phyloP scores from a whole-genome alignment of 2,329 filamentous ascomycete species.

The Venturia aucupariae region DNA sequence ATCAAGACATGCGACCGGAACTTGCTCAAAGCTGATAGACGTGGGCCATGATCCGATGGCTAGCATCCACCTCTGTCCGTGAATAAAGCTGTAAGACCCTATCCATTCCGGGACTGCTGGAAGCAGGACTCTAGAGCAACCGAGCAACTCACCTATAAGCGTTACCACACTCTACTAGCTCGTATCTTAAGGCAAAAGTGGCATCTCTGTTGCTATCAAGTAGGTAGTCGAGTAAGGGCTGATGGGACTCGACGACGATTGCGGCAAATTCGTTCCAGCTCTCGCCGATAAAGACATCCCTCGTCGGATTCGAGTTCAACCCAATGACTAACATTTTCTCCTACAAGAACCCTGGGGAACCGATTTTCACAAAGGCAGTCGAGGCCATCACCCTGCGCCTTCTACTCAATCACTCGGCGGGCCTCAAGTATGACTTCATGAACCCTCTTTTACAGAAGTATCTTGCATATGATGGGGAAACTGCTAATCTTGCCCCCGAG shows the following conservation, averaged over 20 bases:
- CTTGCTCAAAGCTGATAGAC: background rate
- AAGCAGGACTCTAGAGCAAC: background rate
- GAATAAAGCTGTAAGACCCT: too few relatives aligned
- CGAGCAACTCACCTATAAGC: background rate
- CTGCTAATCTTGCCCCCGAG: slow-evolving; percentile 25
- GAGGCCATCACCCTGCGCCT: slow-evolving; percentile 20
- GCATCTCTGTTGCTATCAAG: slow-evolving; percentile 10
- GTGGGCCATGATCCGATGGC: too few relatives aligned
- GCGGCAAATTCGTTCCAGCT: slow-evolving; percentile 13
- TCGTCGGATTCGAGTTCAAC: background rate
- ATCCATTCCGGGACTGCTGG: background rate
- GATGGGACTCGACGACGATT: slow-evolving; percentile 7
- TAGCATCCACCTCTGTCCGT: too few relatives aligned
- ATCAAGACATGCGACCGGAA: background rate
- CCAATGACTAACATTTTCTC: background rate
- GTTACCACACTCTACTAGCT: slow-evolving; percentile 15
- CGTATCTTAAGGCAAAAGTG: slow-evolving; percentile 9
- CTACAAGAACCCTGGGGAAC: background rate
- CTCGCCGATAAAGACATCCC: background rate
- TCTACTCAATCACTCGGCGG: slow-evolving; percentile 43
- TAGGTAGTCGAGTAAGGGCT: slow-evolving; percentile 13
- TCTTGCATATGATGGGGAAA: slow-evolving; percentile 26
- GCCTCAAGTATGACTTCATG: slow-evolving; percentile 36
- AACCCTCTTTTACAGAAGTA: slow-evolving; percentile 33
- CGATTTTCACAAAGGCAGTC: background rate